phyloP scores from a whole-genome alignment of 257 asterid genomes.

The Primulina huaijiensis region DNA sequence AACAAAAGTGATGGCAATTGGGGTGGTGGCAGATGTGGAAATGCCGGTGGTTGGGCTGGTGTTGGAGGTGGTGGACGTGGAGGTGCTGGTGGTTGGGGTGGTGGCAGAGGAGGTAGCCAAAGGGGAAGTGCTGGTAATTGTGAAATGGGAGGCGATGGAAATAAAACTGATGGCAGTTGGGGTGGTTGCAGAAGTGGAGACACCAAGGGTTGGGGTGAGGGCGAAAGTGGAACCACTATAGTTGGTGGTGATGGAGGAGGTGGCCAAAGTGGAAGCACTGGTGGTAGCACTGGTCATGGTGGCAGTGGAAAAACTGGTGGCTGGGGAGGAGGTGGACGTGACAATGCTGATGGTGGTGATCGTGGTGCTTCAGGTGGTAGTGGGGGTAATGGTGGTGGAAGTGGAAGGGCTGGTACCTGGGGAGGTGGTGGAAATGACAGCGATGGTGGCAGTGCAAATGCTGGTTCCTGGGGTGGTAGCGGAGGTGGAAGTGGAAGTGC shows the following conservation, averaged over 20 bases:
- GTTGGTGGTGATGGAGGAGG: no score
- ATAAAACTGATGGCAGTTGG: not conserved
- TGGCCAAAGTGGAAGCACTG: conserved; percentile 20
- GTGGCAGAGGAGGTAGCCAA: not conserved
- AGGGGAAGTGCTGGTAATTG: not conserved
- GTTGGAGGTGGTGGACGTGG: not conserved
- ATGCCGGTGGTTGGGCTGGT: not conserved
- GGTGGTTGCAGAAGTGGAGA: conserved; percentile 25
- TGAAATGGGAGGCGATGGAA: no score
- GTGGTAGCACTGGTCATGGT: not conserved
- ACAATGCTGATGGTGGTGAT: no score
- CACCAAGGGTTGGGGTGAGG: no score
- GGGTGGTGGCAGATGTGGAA: not conserved
- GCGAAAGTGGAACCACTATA: no score
- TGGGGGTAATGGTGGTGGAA: conserved; percentile 15
- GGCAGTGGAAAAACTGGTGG: conserved; percentile 32
- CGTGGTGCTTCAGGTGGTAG: no score
- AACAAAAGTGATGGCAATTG: not conserved
- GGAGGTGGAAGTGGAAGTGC: not conserved
- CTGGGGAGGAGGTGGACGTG: conserved; percentile 27
- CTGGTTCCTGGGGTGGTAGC: conserved; percentile 6
- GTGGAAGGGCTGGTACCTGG: conserved; percentile 23
- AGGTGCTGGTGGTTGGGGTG: not conserved
- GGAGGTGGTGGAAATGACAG: conserved; percentile 7
- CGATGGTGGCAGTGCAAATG: conserved; percentile 52